These are phyloP conservation scores for Periconia macrospinosa DNA, from an alignment of 2,329 filamentous ascomycete species.

Conservation along the genomic window DNA sequence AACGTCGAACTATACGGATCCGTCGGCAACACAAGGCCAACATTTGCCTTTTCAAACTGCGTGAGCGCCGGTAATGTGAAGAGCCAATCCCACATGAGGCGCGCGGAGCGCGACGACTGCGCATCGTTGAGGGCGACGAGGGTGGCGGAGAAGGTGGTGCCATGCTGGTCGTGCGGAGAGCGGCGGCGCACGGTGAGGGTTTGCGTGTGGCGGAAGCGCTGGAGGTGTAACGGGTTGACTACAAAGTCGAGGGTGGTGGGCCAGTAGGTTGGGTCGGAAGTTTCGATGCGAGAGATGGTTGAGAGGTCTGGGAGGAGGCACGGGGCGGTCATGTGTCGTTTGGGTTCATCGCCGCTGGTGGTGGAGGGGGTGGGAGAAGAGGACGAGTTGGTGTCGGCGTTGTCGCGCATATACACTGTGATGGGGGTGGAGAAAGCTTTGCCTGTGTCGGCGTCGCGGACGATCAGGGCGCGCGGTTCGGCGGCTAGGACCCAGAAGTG, in stretches of 20 bases:
- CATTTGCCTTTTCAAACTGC: constrained; percentile 61
- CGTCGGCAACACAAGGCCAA: constrained; percentile 45
- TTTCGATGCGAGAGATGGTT: constrained; percentile 64
- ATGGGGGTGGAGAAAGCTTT: constrained; percentile 76
- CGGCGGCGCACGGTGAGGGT: constrained; percentile 74
- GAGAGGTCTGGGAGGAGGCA: constrained; percentile 66
- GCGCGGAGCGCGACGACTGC: constrained; percentile 40
- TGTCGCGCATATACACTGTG: constrained; percentile 60
- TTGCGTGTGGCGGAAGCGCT: constrained; percentile 69
- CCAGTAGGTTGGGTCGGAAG: constrained; percentile 73
- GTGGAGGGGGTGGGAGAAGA: background rate
- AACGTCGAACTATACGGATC: constrained; percentile 50
- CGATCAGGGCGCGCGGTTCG: constrained; percentile 84
- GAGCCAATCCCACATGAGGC: constrained; percentile 70
- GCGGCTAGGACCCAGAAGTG: constrained; percentile 96
- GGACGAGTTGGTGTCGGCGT: constrained; percentile 7
- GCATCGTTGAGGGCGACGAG: constrained; percentile 71
- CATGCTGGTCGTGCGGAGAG: constrained; percentile 57
- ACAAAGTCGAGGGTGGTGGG: constrained; percentile 76
- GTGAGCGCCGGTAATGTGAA: constrained; percentile 63
- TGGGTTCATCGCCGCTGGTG: constrained; percentile 18
- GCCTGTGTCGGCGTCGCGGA: constrained; percentile 82
- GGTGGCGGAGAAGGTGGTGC: constrained; percentile 71
- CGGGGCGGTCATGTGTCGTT: constrained; percentile 50
- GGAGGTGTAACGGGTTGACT: constrained; percentile 61